A percentile compares a stretch with the other conserved stretches of the same genome.
Evolutionary conservation across 129 eudicot genomes (phyloP).

Genomic region (Calendula officinalis): DNA sequence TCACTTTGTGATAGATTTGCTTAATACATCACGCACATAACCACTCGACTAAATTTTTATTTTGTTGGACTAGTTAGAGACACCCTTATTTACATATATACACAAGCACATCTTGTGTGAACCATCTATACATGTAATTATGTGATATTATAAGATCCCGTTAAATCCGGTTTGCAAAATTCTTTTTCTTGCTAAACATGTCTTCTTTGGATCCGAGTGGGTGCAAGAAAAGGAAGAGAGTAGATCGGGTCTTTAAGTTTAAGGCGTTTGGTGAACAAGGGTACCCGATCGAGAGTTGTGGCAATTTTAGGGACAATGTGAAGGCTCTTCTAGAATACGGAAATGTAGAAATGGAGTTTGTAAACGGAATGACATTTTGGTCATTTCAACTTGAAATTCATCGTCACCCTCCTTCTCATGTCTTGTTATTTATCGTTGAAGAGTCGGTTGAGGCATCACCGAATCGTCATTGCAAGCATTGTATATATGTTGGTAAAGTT

Average conservation of each 20-base stretch:
- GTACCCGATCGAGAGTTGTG: conserved; percentile 65
- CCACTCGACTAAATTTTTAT: conserved; percentile 24
- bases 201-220: conserved; percentile 56
- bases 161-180: conserved; percentile 22
- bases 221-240: conserved; percentile 82
- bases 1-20: conserved; percentile 51
- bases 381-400: conserved; percentile 89
- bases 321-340: conserved; percentile 71
- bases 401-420: conserved; percentile 60
- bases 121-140: conserved; percentile 30
- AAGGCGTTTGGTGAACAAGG: conserved; percentile 81
- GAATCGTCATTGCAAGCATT: conserved; percentile 72
- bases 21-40: conserved; percentile 50
- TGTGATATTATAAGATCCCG: conserved; percentile 32
- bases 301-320: conserved; percentile 71
- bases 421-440: conserved; percentile 76
- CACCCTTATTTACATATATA: conserved; percentile 30
- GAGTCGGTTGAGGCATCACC: conserved; percentile 63
- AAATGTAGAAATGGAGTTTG: conserved; percentile 41
- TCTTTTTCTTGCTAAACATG: conserved; percentile 43
- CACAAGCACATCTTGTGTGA: conserved; percentile 66
- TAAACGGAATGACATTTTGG: conserved; percentile 63
- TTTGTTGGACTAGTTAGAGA: conserved; percentile 1
- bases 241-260: conserved; percentile 78
- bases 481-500: conserved; percentile 72